Base-by-base conservation (phyloP, 2,329 filamentous ascomycete genomes). In the Aspergillus pseudotamarii region DNA sequence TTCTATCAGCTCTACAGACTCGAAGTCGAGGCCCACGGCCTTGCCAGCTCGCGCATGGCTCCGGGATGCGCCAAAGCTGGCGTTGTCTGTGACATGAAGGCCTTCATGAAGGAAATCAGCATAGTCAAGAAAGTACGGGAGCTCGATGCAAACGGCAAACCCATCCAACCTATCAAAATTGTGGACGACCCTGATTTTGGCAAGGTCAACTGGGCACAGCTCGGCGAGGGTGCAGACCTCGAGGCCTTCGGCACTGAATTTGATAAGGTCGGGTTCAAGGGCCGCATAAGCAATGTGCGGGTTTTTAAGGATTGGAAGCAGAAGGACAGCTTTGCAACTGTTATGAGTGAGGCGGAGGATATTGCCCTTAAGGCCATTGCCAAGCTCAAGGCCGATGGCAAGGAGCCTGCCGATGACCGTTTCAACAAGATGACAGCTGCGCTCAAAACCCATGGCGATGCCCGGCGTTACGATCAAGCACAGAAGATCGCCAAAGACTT, bases 271-370 rank as follows among this genome's bases (percentile, higher is more conserved):
- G 41, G 41, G 3, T 43, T 10, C 41, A 10, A 43, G 8, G 41
- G 41, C 0, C 6, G 0, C 0, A n/a, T 43, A 6, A 4, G 0
- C 8, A 43, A 43, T 11, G 41, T 0, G 1, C 21, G 6, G 3
- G 11, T 43, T 5, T 43, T 43, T 19, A 43, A 43, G 3, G 3
- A 1, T 43, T 43, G 41, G 19, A 21, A 21, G 0, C 1, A 10
- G 2, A 10, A 3, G 19, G 19, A 43, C 2, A 43, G 1, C 10
- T 43, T 43, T 10, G 41, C 21, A 3, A 11, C 1, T 5, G 41
- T 43, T 2, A 43, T 43, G 19, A 43, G 43, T 4, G n/a, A 45
- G 1, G 43, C 43, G 2, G n/a, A 45, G 9, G 43, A 23, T 45
- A 45, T 45, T 23, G 43, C 2, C 1, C 1, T 1, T 0, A 45